A percentile compares a stretch with the other conserved stretches of the same genome.
phyloP scores from a whole-genome alignment of 306 rosid genomes.

The Urtica urens region DNA sequence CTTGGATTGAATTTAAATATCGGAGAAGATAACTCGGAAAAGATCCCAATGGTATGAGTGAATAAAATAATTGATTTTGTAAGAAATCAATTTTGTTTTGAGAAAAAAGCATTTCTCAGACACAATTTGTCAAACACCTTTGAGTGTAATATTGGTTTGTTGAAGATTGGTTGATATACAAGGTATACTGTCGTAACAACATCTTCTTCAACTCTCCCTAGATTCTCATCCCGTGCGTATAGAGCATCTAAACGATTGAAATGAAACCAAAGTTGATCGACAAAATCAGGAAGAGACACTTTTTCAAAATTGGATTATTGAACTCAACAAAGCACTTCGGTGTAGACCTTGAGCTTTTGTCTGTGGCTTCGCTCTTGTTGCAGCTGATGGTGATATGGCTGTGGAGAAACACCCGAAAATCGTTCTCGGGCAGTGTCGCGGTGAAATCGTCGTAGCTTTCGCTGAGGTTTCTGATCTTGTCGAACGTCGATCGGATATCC shows the following conservation, averaged over 20 bases:
- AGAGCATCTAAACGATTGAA: conserved; percentile 90
- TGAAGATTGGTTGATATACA: conserved; percentile 60
- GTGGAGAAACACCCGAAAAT: too few relatives aligned
- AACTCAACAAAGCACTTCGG: conserved; percentile 75
- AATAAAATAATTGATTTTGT: too few relatives aligned
- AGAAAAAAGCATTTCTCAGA: too few relatives aligned
- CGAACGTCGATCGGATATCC: too few relatives aligned
- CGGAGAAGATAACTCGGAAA: too few relatives aligned
- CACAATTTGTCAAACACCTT: too few relatives aligned
- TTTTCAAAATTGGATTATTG: conserved; percentile 55
- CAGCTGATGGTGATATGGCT: conserved; percentile 31
- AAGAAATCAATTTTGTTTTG: too few relatives aligned
- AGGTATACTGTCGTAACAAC: conserved; percentile 74
- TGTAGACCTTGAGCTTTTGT: conserved; percentile 77
- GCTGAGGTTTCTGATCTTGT: too few relatives aligned
- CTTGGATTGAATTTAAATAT: too few relatives aligned
- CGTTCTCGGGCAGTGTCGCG: too few relatives aligned
- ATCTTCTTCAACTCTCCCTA: conserved; percentile 96
- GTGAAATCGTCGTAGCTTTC: conserved; percentile 59
- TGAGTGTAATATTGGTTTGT: conserved; percentile 77
- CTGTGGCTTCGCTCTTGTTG: conserved; percentile 22
- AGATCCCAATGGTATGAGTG: too few relatives aligned
- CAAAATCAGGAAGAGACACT: conserved; percentile 75
- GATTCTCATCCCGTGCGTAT: conserved; percentile 94
- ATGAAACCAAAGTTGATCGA: conserved; percentile 85